These are phyloP conservation scores for Rhizodiscina lignyota DNA, from an alignment of 495 filamentous ascomycete genomes.

Conservation along the genomic window DNA sequence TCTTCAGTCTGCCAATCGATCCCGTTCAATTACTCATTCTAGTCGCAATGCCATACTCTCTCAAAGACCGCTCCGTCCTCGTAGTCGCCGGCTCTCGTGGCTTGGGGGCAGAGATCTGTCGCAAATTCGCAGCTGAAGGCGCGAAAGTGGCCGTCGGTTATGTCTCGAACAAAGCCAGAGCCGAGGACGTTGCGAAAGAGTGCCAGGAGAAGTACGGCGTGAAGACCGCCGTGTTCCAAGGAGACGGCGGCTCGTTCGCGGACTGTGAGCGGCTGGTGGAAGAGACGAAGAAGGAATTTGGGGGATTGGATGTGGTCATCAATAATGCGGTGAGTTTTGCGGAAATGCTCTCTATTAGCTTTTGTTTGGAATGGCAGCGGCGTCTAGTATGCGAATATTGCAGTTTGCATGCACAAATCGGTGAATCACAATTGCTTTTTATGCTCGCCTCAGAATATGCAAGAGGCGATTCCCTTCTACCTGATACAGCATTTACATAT, in stretches of 20 bases:
- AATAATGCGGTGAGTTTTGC: slow-evolving; percentile 46
- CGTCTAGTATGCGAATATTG: too few species aligned
- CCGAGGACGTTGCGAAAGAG: slow-evolving; percentile 35
- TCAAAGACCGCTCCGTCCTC: slow-evolving; percentile 46
- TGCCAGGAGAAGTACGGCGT: slow-evolving; percentile 34
- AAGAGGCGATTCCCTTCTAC: too few species aligned
- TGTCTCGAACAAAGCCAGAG: slow-evolving; percentile 32
- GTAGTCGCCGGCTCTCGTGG: slow-evolving; percentile 57
- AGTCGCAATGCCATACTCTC: slow-evolving; percentile 46
- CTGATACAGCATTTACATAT: too few species aligned
- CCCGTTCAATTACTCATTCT: too few species aligned
- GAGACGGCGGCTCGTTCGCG: slow-evolving; percentile 24
- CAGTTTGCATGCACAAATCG: too few species aligned
- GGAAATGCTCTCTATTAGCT: too few species aligned
- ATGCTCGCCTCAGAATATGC: too few species aligned
- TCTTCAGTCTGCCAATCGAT: too few species aligned
- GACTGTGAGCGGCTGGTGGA: slow-evolving; percentile 33
- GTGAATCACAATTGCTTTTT: too few species aligned
- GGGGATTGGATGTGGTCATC: slow-evolving; percentile 53
- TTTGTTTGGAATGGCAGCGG: too few species aligned
- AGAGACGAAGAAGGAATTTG: slow-evolving; percentile 38
- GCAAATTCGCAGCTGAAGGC: slow-evolving; percentile 50
- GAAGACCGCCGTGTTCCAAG: slow-evolving; percentile 40
- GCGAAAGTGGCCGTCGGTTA: slow-evolving; percentile 61
- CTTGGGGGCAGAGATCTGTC: slow-evolving; percentile 42